Conservation (phyloP, 208 protist genomes). For the Leishmania lainsoni region DNA sequence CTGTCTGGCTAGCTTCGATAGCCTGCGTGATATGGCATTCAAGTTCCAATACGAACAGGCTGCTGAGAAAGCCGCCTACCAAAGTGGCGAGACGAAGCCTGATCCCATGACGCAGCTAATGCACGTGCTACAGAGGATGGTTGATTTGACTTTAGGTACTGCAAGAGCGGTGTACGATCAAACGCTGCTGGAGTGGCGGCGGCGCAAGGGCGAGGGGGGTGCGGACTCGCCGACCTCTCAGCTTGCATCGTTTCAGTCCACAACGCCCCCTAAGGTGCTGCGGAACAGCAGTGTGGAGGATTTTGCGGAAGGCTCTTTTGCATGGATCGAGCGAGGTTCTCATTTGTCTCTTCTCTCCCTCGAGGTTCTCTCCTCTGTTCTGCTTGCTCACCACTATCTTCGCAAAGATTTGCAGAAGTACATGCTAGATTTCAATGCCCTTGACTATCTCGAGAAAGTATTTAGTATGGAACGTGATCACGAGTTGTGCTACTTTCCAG, state of each 20-base stretch:
- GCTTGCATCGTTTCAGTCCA: constrained; percentile 19
- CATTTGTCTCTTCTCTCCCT: constrained; percentile 55
- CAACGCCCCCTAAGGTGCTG: constrained; percentile 39
- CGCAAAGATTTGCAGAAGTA: constrained; percentile 59
- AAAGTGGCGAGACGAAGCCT: constrained; percentile 36
- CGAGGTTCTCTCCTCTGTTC: constrained; percentile 63
- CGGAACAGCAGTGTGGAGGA: constrained; percentile 83
- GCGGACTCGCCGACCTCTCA: constrained; percentile 12
- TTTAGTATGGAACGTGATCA: constrained; percentile 69
- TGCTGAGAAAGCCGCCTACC: constrained; percentile 71
- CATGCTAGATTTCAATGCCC: constrained; percentile 49
- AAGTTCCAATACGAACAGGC: constrained; percentile 88
- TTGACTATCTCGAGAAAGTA: constrained; percentile 62
- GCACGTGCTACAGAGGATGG: constrained; percentile 69
- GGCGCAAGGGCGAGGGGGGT: constrained; percentile 28
- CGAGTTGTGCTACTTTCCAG: constrained; percentile 75
- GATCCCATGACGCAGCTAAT: constrained; percentile 66
- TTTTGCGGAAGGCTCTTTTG: constrained; percentile 67
- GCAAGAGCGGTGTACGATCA: constrained; percentile 46
- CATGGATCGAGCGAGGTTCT: constrained; percentile 76
- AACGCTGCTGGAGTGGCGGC: constrained; percentile 31
- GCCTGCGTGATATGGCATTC: constrained; percentile 52
- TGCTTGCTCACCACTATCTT: constrained; percentile 48
- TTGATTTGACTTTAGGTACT: constrained; percentile 58
- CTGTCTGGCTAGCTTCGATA: constrained; percentile 56